phyloP scores from a whole-genome alignment of 1,139 yeast genomes.

The Yamadazyma jaroonii region DNA sequence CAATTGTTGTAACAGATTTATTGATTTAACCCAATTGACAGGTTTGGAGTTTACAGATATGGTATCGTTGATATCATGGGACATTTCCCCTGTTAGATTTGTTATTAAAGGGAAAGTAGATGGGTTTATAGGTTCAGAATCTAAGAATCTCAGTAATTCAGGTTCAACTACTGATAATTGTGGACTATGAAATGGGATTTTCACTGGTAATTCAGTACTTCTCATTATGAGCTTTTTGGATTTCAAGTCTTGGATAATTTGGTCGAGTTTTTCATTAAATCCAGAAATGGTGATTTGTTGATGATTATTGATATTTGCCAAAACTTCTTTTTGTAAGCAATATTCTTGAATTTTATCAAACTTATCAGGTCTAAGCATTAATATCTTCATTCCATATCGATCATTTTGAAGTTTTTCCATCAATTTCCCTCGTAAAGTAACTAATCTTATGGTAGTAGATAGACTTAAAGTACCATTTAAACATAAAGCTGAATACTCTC shows the following conservation, averaged over 20 bases:
- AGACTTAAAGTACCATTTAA: constrained; percentile 41
- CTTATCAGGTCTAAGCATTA: constrained; percentile 22
- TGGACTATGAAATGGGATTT: constrained; percentile 53
- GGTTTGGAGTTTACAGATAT: constrained; percentile 39
- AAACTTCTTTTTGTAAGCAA: constrained; percentile 20
- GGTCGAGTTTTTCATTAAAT: constrained; percentile 16
- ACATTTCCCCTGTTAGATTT: constrained; percentile 30
- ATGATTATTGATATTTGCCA: constrained; percentile 45
- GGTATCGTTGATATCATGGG: constrained; percentile 18
- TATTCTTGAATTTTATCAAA: constrained; percentile 18
- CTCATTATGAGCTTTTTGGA: constrained; percentile 19
- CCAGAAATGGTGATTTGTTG: constrained; percentile 49
- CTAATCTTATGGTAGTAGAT: constrained; percentile 44
- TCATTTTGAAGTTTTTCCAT: constrained; percentile 37
- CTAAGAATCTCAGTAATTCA: constrained; percentile 17
- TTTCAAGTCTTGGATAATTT: constrained; percentile 18
- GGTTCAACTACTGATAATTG: constrained; percentile 36
- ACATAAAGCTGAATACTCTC: constrained; percentile 53
- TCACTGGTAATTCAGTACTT: constrained; percentile 39
- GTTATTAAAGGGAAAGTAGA: constrained; percentile 29
- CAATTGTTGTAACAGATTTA: constrained; percentile 16
- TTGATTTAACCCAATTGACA: constrained; percentile 41
- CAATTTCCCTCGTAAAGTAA: constrained; percentile 48
- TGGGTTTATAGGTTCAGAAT: constrained; percentile 13
- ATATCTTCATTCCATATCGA: constrained; percentile 38